A percentile compares a stretch with the other conserved stretches of the same genome.
Conservation (phyloP, 768 basidiomycete genomes). For the Tricholoma sp. region DNA sequence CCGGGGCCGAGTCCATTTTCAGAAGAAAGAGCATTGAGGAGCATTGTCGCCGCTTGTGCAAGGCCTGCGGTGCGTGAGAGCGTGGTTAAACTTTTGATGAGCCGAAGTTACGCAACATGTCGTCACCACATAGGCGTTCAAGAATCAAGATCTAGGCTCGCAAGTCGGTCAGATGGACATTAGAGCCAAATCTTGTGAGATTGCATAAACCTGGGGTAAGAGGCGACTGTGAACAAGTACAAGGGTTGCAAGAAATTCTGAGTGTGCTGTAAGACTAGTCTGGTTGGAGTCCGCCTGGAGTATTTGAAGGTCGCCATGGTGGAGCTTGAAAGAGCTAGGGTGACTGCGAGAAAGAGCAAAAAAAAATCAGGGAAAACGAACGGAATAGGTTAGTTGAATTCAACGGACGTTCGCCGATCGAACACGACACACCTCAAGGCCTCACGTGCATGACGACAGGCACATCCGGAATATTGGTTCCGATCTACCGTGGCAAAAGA, state of each 20-base stretch:
- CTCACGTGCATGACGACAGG: conserved; percentile 29
- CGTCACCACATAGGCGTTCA: not conserved
- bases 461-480: conserved; percentile 23
- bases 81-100: not conserved
- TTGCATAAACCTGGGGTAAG: not conserved
- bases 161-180: not conserved
- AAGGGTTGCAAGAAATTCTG: too few relatives aligned
- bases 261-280: too few relatives aligned
- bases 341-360: too few relatives aligned
- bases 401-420: not conserved
- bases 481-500: conserved; percentile 21
- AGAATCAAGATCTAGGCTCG: not conserved
- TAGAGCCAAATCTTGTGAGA: not conserved
- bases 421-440: conserved; percentile 15
- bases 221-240: too few relatives aligned
- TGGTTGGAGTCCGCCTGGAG: too few relatives aligned
- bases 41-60: too few relatives aligned
- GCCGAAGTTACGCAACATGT: not conserved
- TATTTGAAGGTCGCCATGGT: too few relatives aligned
- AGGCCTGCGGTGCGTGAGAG: too few relatives aligned
- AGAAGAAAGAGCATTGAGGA: not conserved
- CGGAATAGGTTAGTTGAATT: not conserved
- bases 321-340: too few relatives aligned
- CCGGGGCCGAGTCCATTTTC: not conserved
- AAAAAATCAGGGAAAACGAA: too few relatives aligned